Percentiles rank a stretch among this genome's conserved stretches.
Evolutionary conservation across 768 basidiomycete genomes (phyloP).

Genomic region (Xanthoconium purpureum): DNA sequence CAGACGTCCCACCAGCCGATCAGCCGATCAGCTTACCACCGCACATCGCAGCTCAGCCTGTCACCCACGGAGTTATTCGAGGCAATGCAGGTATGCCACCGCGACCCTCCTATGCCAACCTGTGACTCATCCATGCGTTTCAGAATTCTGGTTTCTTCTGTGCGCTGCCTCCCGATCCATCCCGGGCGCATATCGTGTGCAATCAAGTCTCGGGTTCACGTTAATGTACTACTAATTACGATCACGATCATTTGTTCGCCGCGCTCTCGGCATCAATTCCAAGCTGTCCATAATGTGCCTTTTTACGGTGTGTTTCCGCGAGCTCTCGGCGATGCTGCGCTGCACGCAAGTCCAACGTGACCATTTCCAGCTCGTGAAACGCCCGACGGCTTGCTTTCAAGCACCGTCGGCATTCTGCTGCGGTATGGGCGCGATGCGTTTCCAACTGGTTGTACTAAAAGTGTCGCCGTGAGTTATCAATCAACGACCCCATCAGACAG

Average conservation of each 20-base stretch:
- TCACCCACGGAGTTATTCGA: slow-evolving; percentile 59
- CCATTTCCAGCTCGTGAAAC: slow-evolving; percentile 58
- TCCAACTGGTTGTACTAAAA: slow-evolving; percentile 35
- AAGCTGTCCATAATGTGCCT: slow-evolving; percentile 57
- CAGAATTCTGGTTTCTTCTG: slow-evolving; percentile 70
- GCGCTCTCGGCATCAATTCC: slow-evolving; percentile 49
- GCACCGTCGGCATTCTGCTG: slow-evolving; percentile 39
- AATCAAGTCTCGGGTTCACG: slow-evolving; percentile 53
- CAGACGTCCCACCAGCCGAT: not conserved
- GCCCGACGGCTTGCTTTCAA: slow-evolving; percentile 46
- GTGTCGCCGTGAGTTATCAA: slow-evolving; percentile 1
- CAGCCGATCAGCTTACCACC: slow-evolving; percentile 12
- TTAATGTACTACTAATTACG: slow-evolving; percentile 22
- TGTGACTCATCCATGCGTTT: slow-evolving; percentile 10
- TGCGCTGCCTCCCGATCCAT: slow-evolving; percentile 62
- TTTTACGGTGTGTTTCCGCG: slow-evolving; percentile 57
- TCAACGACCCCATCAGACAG: not conserved
- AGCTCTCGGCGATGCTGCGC: slow-evolving; percentile 57
- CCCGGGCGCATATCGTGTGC: slow-evolving; percentile 66
- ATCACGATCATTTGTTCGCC: slow-evolving; percentile 24
- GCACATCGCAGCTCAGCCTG: slow-evolving; percentile 51
- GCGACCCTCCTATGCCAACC: not conserved
- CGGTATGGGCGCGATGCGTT: slow-evolving; percentile 38
- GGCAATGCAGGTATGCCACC: slow-evolving; percentile 62
- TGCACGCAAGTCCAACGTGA: slow-evolving; percentile 55